A percentile compares a stretch with the other conserved stretches of the same genome.
Conservation (phyloP, 345 rosid genomes). For the Orychophragmus violaceus region DNA sequence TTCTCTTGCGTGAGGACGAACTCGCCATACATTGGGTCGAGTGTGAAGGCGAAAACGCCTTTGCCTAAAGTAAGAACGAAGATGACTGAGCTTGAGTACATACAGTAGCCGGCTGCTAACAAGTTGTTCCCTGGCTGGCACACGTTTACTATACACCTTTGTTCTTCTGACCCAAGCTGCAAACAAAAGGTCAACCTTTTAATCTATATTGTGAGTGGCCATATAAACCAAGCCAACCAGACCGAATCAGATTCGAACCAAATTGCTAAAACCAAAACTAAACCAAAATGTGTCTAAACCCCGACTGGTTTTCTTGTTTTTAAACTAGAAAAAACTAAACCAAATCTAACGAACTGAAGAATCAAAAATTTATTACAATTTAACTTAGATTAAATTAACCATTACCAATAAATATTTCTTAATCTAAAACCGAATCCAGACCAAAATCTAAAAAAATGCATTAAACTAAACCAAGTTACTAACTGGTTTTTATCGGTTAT, state of each 20-base stretch:
- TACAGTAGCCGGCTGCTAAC: slow-evolving; percentile 91
- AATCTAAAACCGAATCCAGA: not conserved
- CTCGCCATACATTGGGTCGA: slow-evolving; percentile 96
- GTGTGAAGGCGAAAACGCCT: slow-evolving; percentile 75
- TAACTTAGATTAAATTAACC: no score
- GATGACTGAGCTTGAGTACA: slow-evolving; percentile 93
- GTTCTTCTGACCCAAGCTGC: slow-evolving; percentile 55
- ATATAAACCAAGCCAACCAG: not conserved
- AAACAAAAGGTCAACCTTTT: not conserved
- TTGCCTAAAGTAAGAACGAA: slow-evolving; percentile 76
- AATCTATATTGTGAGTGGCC: not conserved
- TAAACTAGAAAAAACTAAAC: no score
- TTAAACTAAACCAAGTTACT: no score
- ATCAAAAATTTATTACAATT: no score
- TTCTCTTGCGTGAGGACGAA: slow-evolving; percentile 82
- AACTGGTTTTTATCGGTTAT: no score
- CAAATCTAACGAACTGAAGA: no score
- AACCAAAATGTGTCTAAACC: no score
- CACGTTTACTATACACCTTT: slow-evolving; percentile 73
- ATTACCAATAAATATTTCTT: no score
- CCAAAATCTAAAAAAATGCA: not conserved
- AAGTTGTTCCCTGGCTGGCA: slow-evolving; percentile 95
- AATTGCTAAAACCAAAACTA: no score
- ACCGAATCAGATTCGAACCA: not conserved
- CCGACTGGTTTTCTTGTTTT: not conserved